A percentile compares a stretch with the other conserved stretches of the same genome.
These are phyloP conservation scores for Aspergillus unguis DNA, from an alignment of 2,329 filamentous ascomycete species.

Conservation along the genomic window DNA sequence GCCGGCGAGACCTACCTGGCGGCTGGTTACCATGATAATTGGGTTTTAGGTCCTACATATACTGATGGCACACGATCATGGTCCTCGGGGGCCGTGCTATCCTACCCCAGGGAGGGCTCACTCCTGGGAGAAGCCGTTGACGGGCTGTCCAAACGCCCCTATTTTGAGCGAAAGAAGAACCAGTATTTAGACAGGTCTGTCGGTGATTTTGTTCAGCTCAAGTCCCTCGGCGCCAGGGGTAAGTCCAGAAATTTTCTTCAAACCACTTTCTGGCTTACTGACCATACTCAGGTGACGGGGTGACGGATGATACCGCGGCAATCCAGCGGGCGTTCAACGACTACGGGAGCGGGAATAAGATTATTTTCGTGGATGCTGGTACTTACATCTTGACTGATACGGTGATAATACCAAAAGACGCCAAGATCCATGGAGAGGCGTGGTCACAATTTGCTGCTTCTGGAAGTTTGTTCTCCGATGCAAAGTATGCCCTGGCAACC, in stretches of 20 bases:
- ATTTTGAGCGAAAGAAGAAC: conserved; percentile 7
- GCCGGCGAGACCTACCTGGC: neutral
- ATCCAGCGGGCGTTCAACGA: conserved; percentile 13
- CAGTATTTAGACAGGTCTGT: conserved; percentile 2
- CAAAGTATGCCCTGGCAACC: conserved; percentile 3
- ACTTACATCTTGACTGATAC: conserved; percentile 49
- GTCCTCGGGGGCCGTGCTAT: neutral
- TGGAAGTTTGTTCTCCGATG: conserved; percentile 45
- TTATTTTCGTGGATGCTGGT: conserved; percentile 56
- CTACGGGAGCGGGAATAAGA: conserved; percentile 36
- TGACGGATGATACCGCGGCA: conserved; percentile 7
- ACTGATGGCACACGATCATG: neutral
- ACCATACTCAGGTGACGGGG: neutral
- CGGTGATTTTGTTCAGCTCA: conserved; percentile 7
- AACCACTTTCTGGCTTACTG: neutral
- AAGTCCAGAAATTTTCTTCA: neutral
- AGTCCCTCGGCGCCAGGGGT: conserved; percentile 5
- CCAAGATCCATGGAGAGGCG: conserved; percentile 53
- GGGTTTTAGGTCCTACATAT: conserved; percentile 3
- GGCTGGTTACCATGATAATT: conserved; percentile 2
- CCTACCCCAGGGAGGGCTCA: conserved; percentile 2
- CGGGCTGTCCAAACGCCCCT: neutral
- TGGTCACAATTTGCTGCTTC: conserved; percentile 47
- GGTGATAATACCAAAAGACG: conserved; percentile 44
- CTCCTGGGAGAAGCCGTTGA: neutral